Percentiles rank a stretch among this genome's conserved stretches.
phyloP scores from a whole-genome alignment of 305 asterid genomes.

The Nicotiana rustica region DNA sequence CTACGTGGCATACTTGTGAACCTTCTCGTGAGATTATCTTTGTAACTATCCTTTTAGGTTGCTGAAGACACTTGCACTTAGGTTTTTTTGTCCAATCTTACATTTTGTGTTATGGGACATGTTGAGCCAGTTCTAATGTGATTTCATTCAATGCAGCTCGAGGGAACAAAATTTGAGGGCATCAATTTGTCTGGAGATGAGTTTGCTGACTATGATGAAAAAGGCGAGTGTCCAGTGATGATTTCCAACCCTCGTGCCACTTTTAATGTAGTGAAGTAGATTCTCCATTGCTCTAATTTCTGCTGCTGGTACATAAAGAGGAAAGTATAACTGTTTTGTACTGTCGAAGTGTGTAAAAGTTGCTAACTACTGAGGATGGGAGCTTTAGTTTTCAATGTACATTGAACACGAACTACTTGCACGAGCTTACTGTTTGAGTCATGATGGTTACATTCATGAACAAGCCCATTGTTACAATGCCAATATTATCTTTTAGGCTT shows the following conservation, averaged over 20 bases:
- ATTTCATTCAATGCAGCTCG: slow-evolving; percentile 50
- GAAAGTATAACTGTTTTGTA: neutral
- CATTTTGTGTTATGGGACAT: neutral
- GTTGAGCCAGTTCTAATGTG: slow-evolving; percentile 4
- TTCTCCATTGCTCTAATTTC: neutral
- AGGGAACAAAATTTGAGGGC: slow-evolving; percentile 72
- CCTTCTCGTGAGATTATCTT: neutral
- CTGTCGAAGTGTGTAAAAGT: neutral
- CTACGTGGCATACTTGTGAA: neutral
- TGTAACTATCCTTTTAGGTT: neutral
- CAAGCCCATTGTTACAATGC: neutral
- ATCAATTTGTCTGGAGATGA: slow-evolving; percentile 84
- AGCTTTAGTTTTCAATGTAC: neutral
- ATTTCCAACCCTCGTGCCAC: slow-evolving; percentile 75
- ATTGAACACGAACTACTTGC: neutral
- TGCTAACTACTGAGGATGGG: slow-evolving; percentile 20
- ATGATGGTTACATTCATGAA: slow-evolving; percentile 10
- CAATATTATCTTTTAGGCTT: neutral
- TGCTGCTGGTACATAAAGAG: neutral
- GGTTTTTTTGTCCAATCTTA: neutral
- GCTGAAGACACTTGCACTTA: neutral
- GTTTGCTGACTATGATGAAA: slow-evolving; percentile 83
- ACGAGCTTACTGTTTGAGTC: neutral
- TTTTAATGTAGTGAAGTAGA: slow-evolving; percentile 68
- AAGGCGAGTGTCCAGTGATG: slow-evolving; percentile 92